Evolutionary conservation across 257 asterid species (phyloP).

Genomic region (Striga asiatica): DNA sequence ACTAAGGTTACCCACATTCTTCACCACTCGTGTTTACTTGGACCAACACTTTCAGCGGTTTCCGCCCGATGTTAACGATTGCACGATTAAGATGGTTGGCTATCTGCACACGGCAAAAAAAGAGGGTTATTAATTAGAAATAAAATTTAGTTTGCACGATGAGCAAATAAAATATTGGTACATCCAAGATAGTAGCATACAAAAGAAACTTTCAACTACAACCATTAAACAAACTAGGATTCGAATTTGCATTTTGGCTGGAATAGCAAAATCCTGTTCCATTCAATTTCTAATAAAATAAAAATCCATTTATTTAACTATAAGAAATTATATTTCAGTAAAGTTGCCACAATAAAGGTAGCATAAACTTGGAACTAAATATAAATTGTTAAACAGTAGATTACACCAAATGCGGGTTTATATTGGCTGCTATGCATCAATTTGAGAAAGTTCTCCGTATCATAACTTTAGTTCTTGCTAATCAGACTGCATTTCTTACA

Average conservation of each 20-base stretch:
- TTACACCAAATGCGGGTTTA: background rate
- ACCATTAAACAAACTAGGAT: background rate
- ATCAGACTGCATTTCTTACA: background rate
- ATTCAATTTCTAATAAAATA: background rate
- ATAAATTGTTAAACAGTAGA: too few species aligned
- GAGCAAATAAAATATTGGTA: conserved; percentile 4
- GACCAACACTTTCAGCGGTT: conserved; percentile 73
- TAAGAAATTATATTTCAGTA: too few species aligned
- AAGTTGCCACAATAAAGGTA: too few species aligned
- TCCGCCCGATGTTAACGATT: conserved; percentile 67
- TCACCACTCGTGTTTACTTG: conserved; percentile 99
- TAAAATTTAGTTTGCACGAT: background rate
- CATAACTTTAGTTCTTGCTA: background rate
- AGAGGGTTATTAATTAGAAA: background rate
- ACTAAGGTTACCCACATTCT: conserved; percentile 70
- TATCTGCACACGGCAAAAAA: conserved; percentile 33
- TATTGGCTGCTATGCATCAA: background rate
- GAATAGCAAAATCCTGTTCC: conserved; percentile 1
- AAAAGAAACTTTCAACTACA: background rate
- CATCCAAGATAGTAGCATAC: background rate
- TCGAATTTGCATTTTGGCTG: background rate
- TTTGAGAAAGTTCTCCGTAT: background rate
- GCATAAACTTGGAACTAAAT: background rate
- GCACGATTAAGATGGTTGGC: conserved; percentile 79
- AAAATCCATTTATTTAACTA: background rate